Evolutionary conservation across 768 basidiomycete genomes (phyloP), one percentile per base, ranked within the genome.

Genomic region (Lactifluus hygrophoroides): DNA sequence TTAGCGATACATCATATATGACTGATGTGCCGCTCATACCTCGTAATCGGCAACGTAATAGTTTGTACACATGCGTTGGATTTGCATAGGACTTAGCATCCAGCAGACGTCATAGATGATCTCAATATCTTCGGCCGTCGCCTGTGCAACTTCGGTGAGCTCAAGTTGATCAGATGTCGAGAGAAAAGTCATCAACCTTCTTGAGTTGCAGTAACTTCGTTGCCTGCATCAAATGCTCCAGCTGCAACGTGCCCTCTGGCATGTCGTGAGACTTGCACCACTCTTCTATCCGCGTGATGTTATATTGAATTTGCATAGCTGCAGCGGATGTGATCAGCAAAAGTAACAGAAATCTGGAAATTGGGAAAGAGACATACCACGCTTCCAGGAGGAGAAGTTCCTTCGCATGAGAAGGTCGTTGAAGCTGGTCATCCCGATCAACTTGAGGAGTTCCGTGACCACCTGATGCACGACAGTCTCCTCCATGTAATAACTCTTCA

Each of bases 301-400:
- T 98, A 72, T 99, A 99, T 70, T 99, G 96, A 57, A 99, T 98
- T 81, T 99, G 96, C 96, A 99, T 98, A 4, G 96, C 96, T 97
- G 62, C 38, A 45, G 55, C 57, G 19, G 37, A 45, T 14, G 7
- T 30, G n/a, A 25, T 56, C 46, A 61, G 44, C 25, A 43, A 51
- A 40, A 23, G 16, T 13, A 1, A 40, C n/a, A 17, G 28, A 25
- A 56, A 37, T 27, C 38, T 2, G 37, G 30, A 44, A 27, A 5
- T 2, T 3, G 38, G 50, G 27, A 13, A 27, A 38, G 35, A n/a
- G 14, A 75, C 80, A 53, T 66, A 95, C 94, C 94, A 80, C 96
- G 84, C 74, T 99, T 99, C 96, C 96, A 99, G 7, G 94, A 97
- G 64, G 92, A 94, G 74, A 99, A 99, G 72, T 99, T 99, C 51